Evolutionary conservation across 2,329 filamentous ascomycete species (phyloP), one percentile per base, ranked within the genome.

Genomic region (Fusarium devonianum): DNA sequence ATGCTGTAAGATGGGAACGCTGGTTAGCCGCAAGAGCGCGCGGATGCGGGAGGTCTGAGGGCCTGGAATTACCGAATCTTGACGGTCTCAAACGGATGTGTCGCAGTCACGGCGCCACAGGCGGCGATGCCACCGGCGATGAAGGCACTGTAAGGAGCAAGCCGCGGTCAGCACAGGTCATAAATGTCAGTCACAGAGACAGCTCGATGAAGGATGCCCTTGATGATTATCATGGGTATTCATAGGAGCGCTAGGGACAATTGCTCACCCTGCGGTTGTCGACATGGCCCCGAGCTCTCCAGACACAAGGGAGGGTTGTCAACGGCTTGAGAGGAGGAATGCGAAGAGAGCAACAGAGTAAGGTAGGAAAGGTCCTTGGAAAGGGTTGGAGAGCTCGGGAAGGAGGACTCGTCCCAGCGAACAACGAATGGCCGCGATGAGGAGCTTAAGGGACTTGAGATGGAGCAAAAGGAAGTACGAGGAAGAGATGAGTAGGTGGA

Each of bases 81-180:
- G 71, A 99, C 92, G 10, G 93, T 97, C 76, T 99, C 94, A 77
- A 97, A 97, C 48, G 92, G 92, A 75, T 99, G 94, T 39, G 94
- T 97, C 60, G 95, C 92, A 29, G 93, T 97, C 49, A 99, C 94
- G 60, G 94, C 94, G 69, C 94, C 94, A 76, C 93, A 97, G 60
- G 94, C 94, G 69, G 94, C 94, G 69, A 99, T 89, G 70, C 94
- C 94, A 71, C 94, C 94, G 48, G 94, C 93, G 67, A 97, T 85
- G 79, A 99, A 99, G 55, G 92, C 90, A 62, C 92, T 85, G 65
- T 18, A 50, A 40, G 33, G 7, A 13, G 13, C 11, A 21, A n/a
- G n/a, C n/a, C 30, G 6, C 11, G 28, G 41, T 65, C 38, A 57
- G 51, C 41, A 30, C 18, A 28, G 14, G 34, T 18, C 33, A 25